Evolutionary conservation across 352 stramenopile genomes (phyloP), one percentile per base, ranked within the genome.

Genomic region (Phytophthora pisi): DNA sequence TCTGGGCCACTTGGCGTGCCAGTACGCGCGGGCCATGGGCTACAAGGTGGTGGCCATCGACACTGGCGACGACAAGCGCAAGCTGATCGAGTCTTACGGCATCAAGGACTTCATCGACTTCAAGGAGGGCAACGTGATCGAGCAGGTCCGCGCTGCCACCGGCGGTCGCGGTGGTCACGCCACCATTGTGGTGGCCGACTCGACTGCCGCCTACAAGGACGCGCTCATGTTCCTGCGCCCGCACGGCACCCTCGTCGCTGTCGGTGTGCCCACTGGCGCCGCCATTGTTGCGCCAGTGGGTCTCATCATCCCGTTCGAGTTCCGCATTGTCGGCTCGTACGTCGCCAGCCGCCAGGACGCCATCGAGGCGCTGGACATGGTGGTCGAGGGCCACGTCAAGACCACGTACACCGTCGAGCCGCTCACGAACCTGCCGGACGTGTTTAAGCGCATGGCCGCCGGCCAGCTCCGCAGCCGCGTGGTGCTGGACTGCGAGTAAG

Each of bases 1-100:
- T 55, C 66, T 97, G 13, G 89, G 89, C 23, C 89, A 97, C 61
- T 75, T 97, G 51, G 87, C 71, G 7, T 78, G 92, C 57, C 92
- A 96, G 63, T 85, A 93, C 49, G 89, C 83, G 15, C 70, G 78
- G 5, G 84, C 80, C 6, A 89, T 96, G 70, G 82, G 85, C 36
- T 82, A 79, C 58, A 77, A 87, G 23, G 81, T 95, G 2, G 85
- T 89, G 18, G 82, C 90, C 0, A 80, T 98, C 28, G 89, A 89
- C 61, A 70, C 82, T 5, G 77, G 75, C n/a, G 74, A 79, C 5
- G 72, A 71, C 15, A 97, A 97, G 65, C 72, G 76, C 45, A 79
- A 84, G 45, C 60, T 89, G 9, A 83, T 90, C 9, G 66, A 66
- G 51, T 77, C 77, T 30, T 89, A 97, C 54, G 88, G 86, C 31